Percentiles rank a stretch among this genome's conserved stretches.
Evolutionary conservation across 2,329 filamentous ascomycete species (phyloP).

Genomic region (Beauveria asiatica): DNA sequence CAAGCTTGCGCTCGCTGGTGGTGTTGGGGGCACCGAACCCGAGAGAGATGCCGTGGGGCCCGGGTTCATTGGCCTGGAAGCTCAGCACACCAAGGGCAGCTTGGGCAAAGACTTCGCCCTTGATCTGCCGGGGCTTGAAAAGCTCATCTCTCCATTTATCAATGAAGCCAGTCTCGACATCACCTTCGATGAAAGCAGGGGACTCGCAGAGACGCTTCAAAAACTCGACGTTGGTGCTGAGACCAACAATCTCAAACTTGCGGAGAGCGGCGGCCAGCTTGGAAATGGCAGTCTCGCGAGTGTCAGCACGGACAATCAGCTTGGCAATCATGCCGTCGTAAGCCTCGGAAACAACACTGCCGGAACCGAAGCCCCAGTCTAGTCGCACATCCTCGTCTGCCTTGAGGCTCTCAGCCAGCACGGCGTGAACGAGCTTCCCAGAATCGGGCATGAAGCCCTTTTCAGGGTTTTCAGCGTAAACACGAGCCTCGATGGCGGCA

Average conservation of each 20-base stretch:
- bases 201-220: constrained; percentile 79
- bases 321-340: constrained; percentile 99
- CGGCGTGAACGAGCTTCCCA: constrained; percentile 74
- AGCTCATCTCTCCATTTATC: constrained; percentile 76
- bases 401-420: constrained; percentile 55
- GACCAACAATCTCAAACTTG: constrained; percentile 84
- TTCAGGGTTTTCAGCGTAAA: constrained; percentile 92
- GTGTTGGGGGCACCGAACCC: constrained; percentile 43
- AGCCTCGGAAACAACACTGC: constrained; percentile 85
- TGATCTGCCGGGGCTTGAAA: constrained; percentile 54
- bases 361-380: constrained; percentile 85
- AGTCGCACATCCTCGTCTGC: constrained; percentile 70
- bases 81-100: constrained; percentile 69
- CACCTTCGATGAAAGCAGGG: constrained; percentile 71
- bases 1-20: constrained; percentile 37
- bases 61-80: constrained; percentile 31
- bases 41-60: constrained; percentile 41
- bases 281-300: constrained; percentile 70
- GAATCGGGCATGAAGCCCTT: constrained; percentile 92
- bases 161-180: constrained; percentile 95
- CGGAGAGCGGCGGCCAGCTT: constrained; percentile 74
- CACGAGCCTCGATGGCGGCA: constrained; percentile 88
- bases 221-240: constrained; percentile 95
- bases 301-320: constrained; percentile 78
- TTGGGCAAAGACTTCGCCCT: constrained; percentile 73